Percentiles rank a stretch among this genome's conserved stretches.
These are phyloP conservation scores for Cardamine chenopodiifolia DNA, from an alignment of 345 rosid genomes.

Conservation along the genomic window DNA sequence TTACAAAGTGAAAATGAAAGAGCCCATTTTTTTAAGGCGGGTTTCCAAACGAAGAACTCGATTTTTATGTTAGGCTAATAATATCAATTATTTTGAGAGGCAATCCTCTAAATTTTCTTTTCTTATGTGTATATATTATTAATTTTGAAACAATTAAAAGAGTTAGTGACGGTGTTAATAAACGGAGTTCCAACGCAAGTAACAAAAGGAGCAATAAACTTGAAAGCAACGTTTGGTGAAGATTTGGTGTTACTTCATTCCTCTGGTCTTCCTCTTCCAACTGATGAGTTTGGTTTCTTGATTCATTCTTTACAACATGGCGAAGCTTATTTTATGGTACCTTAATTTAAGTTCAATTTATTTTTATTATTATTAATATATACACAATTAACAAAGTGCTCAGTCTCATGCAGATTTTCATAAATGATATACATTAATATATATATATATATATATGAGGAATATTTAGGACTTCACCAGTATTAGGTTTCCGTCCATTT, in stretches of 20 bases:
- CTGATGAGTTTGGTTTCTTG: slow-evolving; percentile 70
- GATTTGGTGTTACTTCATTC: slow-evolving; percentile 69
- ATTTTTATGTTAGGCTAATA: neutral
- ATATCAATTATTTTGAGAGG: neutral
- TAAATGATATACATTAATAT: no score
- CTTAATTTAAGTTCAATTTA: neutral
- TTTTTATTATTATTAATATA: neutral
- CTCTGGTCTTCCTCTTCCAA: slow-evolving; percentile 76
- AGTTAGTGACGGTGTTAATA: slow-evolving; percentile 68
- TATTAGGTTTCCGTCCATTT: no score
- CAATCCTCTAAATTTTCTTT: neutral
- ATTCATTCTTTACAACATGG: slow-evolving; percentile 81
- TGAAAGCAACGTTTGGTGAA: slow-evolving; percentile 76
- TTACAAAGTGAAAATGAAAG: neutral
- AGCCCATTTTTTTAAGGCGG: neutral
- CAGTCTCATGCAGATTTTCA: neutral
- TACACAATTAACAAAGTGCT: neutral
- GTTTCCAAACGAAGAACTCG: neutral
- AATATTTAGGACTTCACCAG: no score
- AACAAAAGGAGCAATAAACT: slow-evolving; percentile 76
- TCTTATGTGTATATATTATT: neutral
- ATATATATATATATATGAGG: no score
- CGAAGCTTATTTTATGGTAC: slow-evolving; percentile 92
- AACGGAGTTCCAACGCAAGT: slow-evolving; percentile 85
- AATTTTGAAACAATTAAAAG: slow-evolving; percentile 42